Conservation (phyloP, 441 rosid genomes). For the Populus hybrid region DNA sequence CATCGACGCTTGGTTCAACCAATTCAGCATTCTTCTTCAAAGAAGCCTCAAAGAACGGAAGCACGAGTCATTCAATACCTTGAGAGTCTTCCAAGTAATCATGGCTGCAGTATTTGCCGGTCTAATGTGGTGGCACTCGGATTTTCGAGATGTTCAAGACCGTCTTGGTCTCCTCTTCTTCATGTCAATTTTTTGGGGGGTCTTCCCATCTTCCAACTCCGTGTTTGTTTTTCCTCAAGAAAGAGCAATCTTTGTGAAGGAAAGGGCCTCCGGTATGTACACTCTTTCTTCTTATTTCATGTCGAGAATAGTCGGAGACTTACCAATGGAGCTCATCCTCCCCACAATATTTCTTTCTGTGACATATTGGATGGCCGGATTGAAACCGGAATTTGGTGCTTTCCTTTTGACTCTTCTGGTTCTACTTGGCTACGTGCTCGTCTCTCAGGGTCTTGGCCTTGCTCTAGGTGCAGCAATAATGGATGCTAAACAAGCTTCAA, state of each 20-base stretch:
- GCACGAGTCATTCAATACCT: conserved; percentile 71
- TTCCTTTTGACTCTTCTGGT: conserved; percentile 58
- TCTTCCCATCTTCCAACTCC: conserved; percentile 77
- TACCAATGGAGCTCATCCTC: conserved; percentile 87
- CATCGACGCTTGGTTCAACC: conserved; percentile 58
- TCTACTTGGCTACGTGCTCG: conserved; percentile 68
- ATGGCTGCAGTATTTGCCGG: conserved; percentile 59
- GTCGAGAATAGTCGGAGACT: conserved; percentile 75
- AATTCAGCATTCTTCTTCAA: conserved; percentile 64
- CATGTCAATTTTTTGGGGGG: conserved; percentile 90
- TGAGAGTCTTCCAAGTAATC: conserved; percentile 73
- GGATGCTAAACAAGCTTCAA: conserved; percentile 92
- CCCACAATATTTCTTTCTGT: conserved; percentile 62
- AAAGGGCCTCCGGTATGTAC: conserved; percentile 88
- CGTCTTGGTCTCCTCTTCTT: conserved; percentile 83
- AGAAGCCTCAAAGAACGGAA: conserved; percentile 82
- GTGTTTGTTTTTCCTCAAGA: conserved; percentile 93
- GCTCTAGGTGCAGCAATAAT: conserved; percentile 77
- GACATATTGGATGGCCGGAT: conserved; percentile 80
- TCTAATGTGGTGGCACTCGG: conserved; percentile 94
- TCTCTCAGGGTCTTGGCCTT: conserved; percentile 87
- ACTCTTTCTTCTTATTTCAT: conserved; percentile 84
- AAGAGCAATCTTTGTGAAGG: conserved; percentile 66
- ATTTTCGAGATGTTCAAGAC: conserved; percentile 57
- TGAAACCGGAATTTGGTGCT: conserved; percentile 50